Evolutionary conservation across 177 flowering plant genomes (phyloP).

Genomic region (Vitis hybrid): DNA sequence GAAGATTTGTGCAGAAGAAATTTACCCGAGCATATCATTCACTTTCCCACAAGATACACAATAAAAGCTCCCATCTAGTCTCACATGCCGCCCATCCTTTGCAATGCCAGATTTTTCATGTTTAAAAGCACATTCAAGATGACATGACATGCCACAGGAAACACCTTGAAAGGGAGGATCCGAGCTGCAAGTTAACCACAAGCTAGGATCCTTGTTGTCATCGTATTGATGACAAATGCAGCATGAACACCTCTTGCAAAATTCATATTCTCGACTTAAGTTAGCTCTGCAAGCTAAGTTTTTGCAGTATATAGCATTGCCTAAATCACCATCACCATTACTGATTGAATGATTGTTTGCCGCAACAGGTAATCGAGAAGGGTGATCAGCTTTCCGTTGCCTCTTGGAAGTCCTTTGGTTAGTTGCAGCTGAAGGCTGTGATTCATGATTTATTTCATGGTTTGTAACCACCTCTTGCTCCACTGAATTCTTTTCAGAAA

Average conservation of each 20-base stretch:
- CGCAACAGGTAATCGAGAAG: constrained; percentile 45
- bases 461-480: constrained; percentile 28
- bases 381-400: constrained; percentile 74
- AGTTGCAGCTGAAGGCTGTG: constrained; percentile 28
- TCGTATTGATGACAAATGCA: constrained; percentile 83
- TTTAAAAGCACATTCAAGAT: constrained; percentile 88
- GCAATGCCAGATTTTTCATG: constrained; percentile 75
- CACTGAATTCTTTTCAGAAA: constrained; percentile 60
- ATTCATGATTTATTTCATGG: constrained; percentile 12
- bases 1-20: background rate
- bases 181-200: constrained; percentile 87
- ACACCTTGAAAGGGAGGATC: constrained; percentile 71
- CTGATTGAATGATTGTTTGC: constrained; percentile 19
- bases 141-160: constrained; percentile 93
- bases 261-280: constrained; percentile 46
- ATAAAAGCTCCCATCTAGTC: constrained; percentile 72
- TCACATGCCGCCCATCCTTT: constrained; percentile 32
- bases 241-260: constrained; percentile 96
- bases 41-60: constrained; percentile 85
- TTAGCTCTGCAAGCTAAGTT: constrained; percentile 88
- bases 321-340: constrained; percentile 27
- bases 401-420: constrained; percentile 51
- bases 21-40: constrained; percentile 86
- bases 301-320: constrained; percentile 49
- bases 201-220: constrained; percentile 97